Conservation (phyloP, 2,329 filamentous ascomycete genomes). For the Phoma sp. region DNA sequence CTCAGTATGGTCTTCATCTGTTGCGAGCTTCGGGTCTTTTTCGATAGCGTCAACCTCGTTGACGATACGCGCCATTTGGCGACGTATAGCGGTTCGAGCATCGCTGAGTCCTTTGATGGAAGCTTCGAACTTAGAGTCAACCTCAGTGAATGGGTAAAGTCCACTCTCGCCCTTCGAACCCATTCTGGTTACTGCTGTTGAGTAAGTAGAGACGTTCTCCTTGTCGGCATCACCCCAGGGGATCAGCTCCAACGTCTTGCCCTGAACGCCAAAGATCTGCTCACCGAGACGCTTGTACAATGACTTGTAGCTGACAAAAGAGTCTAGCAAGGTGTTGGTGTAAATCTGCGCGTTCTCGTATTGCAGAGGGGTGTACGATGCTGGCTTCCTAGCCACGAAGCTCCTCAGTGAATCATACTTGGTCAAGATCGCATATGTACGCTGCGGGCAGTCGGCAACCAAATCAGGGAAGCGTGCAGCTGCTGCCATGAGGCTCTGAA, state of each 20-base stretch:
- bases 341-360: constrained; percentile 19
- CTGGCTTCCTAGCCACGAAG: constrained; percentile 8
- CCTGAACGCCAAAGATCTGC: background rate
- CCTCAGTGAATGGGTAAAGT: background rate
- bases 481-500: background rate
- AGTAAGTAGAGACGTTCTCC: background rate
- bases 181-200: background rate
- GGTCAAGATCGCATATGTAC: constrained; percentile 16
- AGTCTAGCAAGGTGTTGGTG: constrained; percentile 17
- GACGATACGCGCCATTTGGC: constrained; percentile 7
- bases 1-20: background rate
- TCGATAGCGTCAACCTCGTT: constrained; percentile 7
- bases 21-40: background rate
- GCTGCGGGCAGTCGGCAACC: constrained; percentile 16
- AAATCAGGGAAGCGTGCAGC: constrained; percentile 14
- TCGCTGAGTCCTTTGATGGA: constrained; percentile 7
- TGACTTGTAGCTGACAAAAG: constrained; percentile 22
- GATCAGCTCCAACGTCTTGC: background rate
- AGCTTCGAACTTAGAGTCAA: background rate
- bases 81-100: background rate
- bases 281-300: too few relatives aligned
- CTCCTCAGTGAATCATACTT: constrained; percentile 17
- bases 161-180: background rate
- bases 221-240: background rate
- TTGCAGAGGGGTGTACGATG: constrained; percentile 4